Evolutionary conservation across 169 alveolate species (phyloP).

Genomic region (Plasmodium inui): DNA sequence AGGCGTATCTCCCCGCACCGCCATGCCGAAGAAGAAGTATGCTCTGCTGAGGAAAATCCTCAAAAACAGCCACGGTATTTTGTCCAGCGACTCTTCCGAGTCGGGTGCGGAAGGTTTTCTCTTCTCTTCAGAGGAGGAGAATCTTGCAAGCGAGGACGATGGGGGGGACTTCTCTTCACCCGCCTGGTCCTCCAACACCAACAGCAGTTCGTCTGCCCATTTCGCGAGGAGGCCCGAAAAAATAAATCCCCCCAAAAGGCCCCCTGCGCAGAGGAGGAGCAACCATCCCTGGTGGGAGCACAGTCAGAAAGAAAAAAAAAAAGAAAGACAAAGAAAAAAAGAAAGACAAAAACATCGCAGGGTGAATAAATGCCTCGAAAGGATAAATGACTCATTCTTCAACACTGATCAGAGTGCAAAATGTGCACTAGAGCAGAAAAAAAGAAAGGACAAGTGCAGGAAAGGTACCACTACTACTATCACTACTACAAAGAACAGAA

Average conservation of each 20-base stretch:
- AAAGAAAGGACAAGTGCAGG: neutral
- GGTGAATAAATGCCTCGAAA: neutral
- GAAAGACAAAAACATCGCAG: no score
- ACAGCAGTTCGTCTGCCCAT: neutral
- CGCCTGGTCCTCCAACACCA: neutral
- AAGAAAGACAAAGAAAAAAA: no score
- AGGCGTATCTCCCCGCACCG: neutral
- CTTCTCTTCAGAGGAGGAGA: neutral
- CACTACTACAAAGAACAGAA: neutral
- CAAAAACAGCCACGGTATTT: neutral
- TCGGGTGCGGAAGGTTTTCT: neutral
- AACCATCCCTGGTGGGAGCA: no score
- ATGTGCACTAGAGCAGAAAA: neutral
- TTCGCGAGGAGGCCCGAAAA: neutral
- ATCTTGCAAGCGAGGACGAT: neutral
- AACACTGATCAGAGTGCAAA: neutral
- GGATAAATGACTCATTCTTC: neutral
- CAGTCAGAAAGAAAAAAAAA: no score
- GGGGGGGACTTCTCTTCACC: neutral
- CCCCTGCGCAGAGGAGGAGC: neutral
- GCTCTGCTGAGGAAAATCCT: neutral
- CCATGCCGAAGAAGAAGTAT: conserved; percentile 11
- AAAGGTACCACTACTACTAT: neutral
- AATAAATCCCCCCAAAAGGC: neutral
- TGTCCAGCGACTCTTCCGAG: neutral